A percentile compares a stretch with the other conserved stretches of the same genome.
Conservation (phyloP, 2,329 filamentous ascomycete genomes). For the Xylaria digitata region DNA sequence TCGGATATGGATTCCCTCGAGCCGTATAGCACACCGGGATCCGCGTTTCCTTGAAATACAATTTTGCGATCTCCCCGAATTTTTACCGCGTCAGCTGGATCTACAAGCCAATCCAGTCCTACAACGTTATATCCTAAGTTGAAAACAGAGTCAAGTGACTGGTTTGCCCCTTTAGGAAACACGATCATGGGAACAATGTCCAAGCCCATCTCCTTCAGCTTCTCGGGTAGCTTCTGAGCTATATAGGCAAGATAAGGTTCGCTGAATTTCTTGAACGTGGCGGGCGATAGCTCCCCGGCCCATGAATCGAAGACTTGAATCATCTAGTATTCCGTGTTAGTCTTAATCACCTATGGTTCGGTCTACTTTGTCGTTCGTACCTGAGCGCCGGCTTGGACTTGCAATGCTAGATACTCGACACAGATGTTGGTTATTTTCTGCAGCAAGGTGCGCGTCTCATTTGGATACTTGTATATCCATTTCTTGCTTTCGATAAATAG, state of each 20-base stretch:
- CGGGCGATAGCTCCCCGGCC: slow-evolving; percentile 91
- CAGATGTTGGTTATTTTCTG: slow-evolving; percentile 95
- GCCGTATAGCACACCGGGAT: slow-evolving; percentile 93
- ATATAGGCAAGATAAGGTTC: slow-evolving; percentile 90
- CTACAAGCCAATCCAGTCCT: slow-evolving; percentile 94
- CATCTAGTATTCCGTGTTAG: slow-evolving; percentile 62
- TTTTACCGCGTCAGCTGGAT: slow-evolving; percentile 84
- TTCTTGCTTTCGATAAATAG: slow-evolving; percentile 94
- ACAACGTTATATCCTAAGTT: slow-evolving; percentile 92
- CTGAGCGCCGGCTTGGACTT: slow-evolving; percentile 94
- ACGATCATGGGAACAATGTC: slow-evolving; percentile 95
- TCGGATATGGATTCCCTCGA: slow-evolving; percentile 82
- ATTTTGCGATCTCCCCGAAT: slow-evolving; percentile 79
- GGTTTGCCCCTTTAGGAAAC: slow-evolving; percentile 98
- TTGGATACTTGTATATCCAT: slow-evolving; percentile 91
- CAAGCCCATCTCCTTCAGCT: slow-evolving; percentile 77
- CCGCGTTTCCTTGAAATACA: slow-evolving; percentile 93
- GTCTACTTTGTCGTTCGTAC: slow-evolving; percentile 52
- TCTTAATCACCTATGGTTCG: background rate
- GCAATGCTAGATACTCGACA: slow-evolving; percentile 91
- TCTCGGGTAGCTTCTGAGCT: slow-evolving; percentile 79
- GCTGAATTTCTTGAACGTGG: slow-evolving; percentile 84
- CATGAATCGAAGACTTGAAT: slow-evolving; percentile 98
- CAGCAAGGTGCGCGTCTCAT: slow-evolving; percentile 82
- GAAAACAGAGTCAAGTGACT: slow-evolving; percentile 88